Evolutionary conservation across 2,329 filamentous ascomycete species (phyloP), one percentile per base, ranked within the genome.

Genomic region (Tolypocladium capitatum): DNA sequence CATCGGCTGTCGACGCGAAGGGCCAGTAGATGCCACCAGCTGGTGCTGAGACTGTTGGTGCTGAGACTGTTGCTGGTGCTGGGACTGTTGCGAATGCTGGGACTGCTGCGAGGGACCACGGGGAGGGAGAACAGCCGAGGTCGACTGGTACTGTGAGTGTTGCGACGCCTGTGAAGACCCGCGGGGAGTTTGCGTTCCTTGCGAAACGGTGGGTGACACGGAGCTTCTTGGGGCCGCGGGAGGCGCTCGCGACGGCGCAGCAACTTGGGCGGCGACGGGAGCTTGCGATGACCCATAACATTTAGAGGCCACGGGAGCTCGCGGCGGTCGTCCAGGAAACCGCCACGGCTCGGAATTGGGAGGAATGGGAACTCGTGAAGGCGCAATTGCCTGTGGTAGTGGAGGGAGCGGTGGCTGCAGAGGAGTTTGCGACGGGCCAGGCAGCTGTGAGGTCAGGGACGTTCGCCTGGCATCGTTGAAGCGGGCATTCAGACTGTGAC

Each of bases 401-500:
- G 14, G 21, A 28, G 31, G 38, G 2, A 20, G 24, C 3, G 24
- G 27, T 16, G 35, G 14, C 14, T 30, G 35, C 7, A 3, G 27
- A 20, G 43, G 27, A 6, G 30, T 36, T 4, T 5, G 38, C 28
- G 34, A 27, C 2, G 30, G 34, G 2, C 10, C 18, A 21, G 42
- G 9, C 13, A 9, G 11, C 27, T 32, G 45, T 18, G 45, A 35
- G 16, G 7, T 8, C 33, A 27, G 11, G 7, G 20, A 21, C 11
- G 33, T 34, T 35, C 30, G 20, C 5, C 31, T 43, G 9, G 31
- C 7, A 8, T 33, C 45, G 10, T 41, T 40, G 28, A 40, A 33
- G 7, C 28, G 11, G 13, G 53, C 30, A 14, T 46, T 54, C 21
- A 62, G 41, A 3, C 57, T 59, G 4, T 59, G 51, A 14, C 66